phyloP scores from a whole-genome alignment of 2,329 filamentous ascomycete genomes.

The Fusarium anguioides region DNA sequence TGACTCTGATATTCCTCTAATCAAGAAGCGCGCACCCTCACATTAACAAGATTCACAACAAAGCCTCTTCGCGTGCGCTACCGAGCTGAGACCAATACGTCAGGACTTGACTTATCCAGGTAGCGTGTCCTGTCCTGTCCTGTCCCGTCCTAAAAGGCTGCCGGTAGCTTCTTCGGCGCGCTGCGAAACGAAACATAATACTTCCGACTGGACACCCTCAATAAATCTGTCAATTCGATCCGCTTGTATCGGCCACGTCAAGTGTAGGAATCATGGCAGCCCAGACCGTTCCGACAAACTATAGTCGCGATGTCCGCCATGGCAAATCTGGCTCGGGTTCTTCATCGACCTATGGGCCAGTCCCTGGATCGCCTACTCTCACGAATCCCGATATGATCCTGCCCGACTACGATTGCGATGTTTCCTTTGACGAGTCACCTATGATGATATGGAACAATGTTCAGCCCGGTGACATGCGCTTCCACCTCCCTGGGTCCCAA shows the following conservation, averaged over 20 bases:
- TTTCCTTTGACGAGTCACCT: conserved; percentile 63
- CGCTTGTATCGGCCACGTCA: neutral
- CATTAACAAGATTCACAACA: conserved; percentile 24
- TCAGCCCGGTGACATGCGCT: conserved; percentile 52
- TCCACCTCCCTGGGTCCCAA: conserved; percentile 56
- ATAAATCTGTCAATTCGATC: neutral
- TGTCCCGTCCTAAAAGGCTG: conserved; percentile 14
- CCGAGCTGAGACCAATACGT: conserved; percentile 27
- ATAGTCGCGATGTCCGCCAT: conserved; percentile 46
- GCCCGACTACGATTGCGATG: conserved; percentile 74
- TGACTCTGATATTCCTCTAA: conserved; percentile 32
- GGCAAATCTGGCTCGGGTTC: conserved; percentile 42
- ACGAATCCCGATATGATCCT: conserved; percentile 97
- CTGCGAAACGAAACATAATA: conserved; percentile 16
- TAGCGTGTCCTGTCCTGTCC: too few relatives aligned
- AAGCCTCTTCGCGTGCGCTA: conserved; percentile 27
- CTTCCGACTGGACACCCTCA: neutral
- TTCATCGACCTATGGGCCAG: conserved; percentile 56
- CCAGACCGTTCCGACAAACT: conserved; percentile 42
- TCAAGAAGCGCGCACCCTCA: conserved; percentile 22
- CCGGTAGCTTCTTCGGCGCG: conserved; percentile 13
- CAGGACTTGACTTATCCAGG: conserved; percentile 6
- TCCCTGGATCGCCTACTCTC: conserved; percentile 82
- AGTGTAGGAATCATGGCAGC: conserved; percentile 46
- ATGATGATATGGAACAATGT: conserved; percentile 64